phyloP scores from a whole-genome alignment of 768 basidiomycete species.

The Rubroboletus pulcherrimus region DNA sequence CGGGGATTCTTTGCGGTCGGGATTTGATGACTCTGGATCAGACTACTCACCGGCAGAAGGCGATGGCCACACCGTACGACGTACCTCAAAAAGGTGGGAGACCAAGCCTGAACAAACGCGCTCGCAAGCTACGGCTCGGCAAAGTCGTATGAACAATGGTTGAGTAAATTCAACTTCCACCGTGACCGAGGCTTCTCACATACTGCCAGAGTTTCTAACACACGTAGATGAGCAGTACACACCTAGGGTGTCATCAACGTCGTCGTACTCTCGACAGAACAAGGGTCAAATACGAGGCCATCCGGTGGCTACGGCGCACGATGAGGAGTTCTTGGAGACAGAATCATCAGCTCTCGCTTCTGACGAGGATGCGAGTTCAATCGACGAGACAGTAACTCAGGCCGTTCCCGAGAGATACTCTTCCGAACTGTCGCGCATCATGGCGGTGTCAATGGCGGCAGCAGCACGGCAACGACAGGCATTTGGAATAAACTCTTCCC shows the following conservation, averaged over 20 bases:
- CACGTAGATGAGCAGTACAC: constrained; percentile 20
- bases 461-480: constrained; percentile 46
- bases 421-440: constrained; percentile 27
- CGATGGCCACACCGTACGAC: not conserved
- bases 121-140: not conserved
- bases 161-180: constrained; percentile 3
- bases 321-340: constrained; percentile 2
- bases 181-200: constrained; percentile 5
- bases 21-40: constrained; percentile 26
- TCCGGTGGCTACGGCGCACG: not conserved
- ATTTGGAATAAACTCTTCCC: constrained; percentile 50
- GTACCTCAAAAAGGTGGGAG: constrained; percentile 1
- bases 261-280: constrained; percentile 6
- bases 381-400: not conserved
- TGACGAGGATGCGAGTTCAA: constrained; percentile 14
- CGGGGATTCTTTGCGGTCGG: constrained; percentile 18
- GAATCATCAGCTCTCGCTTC: constrained; percentile 15
- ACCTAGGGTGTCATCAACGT: constrained; percentile 8
- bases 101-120: constrained; percentile 8
- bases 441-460: constrained; percentile 30
- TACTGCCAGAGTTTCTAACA: constrained; percentile 1
- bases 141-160: constrained; percentile 8
- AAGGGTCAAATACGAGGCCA: not conserved
- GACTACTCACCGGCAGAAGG: constrained; percentile 32
- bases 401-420: constrained; percentile 16